Evolutionary conservation across 75 land plant species (phyloP).

Genomic region (Pinus albicaulis): DNA sequence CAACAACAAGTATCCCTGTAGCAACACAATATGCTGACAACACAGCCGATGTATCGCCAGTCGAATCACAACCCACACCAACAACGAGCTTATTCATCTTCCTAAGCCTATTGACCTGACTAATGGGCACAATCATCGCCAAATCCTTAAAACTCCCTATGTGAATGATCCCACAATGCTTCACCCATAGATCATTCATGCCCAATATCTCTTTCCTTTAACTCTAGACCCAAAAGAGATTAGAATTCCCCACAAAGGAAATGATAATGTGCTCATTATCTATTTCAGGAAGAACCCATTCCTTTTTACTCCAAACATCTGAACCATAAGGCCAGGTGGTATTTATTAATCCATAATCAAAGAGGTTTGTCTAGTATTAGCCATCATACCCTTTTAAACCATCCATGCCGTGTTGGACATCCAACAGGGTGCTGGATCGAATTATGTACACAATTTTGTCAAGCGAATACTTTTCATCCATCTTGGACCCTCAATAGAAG

Average conservation of each 20-base stretch:
- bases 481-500: constrained; percentile 33
- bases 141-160: constrained; percentile 88
- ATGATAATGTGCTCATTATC: constrained; percentile 71
- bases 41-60: constrained; percentile 6
- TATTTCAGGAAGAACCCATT: constrained; percentile 79
- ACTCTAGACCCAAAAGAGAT: constrained; percentile 63
- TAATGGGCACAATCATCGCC: constrained; percentile 87
- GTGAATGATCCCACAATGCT: constrained; percentile 45
- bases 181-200: constrained; percentile 52
- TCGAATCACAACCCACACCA: constrained; percentile 82
- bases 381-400: constrained; percentile 25
- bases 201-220: constrained; percentile 60
- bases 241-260: constrained; percentile 86
- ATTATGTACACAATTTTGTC: constrained; percentile 86
- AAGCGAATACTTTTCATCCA: constrained; percentile 68
- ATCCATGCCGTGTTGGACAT: constrained; percentile 77
- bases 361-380: constrained; percentile 41
- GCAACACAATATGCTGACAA: constrained; percentile 91
- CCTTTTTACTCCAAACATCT: constrained; percentile 49
- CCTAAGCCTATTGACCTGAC: constrained; percentile 70
- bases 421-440: constrained; percentile 72
- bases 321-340: constrained; percentile 49
- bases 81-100: constrained; percentile 21
- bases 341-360: constrained; percentile 81
- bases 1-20: constrained; percentile 35